Evolutionary conservation across 1,139 yeast species (phyloP).

Genomic region (Sugiyamaella neomexicana): DNA sequence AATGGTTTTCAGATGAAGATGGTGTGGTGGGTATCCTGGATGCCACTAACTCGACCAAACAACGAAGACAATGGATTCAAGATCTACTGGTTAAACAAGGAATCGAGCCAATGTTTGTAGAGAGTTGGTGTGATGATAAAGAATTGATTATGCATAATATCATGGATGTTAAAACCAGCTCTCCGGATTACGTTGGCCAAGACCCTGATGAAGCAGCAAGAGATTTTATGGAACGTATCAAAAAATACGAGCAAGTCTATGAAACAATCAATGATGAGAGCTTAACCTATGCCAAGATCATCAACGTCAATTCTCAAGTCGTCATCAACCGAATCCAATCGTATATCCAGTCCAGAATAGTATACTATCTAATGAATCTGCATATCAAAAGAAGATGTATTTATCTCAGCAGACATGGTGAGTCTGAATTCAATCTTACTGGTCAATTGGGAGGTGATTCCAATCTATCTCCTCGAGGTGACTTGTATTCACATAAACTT

Average conservation of each 20-base stretch:
- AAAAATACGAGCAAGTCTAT: slow-evolving; percentile 69
- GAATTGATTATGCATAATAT: slow-evolving; percentile 77
- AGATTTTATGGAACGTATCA: slow-evolving; percentile 74
- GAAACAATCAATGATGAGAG: slow-evolving; percentile 65
- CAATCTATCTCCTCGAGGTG: slow-evolving; percentile 79
- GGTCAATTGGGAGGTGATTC: slow-evolving; percentile 98
- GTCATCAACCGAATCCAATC: slow-evolving; percentile 84
- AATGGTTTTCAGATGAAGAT: slow-evolving; percentile 77
- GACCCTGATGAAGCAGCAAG: slow-evolving; percentile 70
- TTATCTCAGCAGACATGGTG: slow-evolving; percentile 95
- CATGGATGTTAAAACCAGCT: slow-evolving; percentile 78
- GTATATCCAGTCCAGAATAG: slow-evolving; percentile 88
- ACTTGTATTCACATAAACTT: slow-evolving; percentile 77
- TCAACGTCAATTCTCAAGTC: slow-evolving; percentile 85
- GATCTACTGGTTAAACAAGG: slow-evolving; percentile 62
- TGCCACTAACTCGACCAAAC: slow-evolving; percentile 77
- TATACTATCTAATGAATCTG: slow-evolving; percentile 91
- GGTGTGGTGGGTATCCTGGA: slow-evolving; percentile 93
- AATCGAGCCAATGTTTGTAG: slow-evolving; percentile 88
- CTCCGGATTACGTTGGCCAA: slow-evolving; percentile 79
- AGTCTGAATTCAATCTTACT: slow-evolving; percentile 84
- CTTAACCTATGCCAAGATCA: slow-evolving; percentile 79
- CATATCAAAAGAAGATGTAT: slow-evolving; percentile 90
- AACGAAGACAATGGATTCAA: slow-evolving; percentile 66
- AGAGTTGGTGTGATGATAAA: slow-evolving; percentile 85